Percentiles rank a stretch among this genome's conserved stretches.
Conservation (phyloP, 805 yeast species). For the Yamadazyma endophytica region DNA sequence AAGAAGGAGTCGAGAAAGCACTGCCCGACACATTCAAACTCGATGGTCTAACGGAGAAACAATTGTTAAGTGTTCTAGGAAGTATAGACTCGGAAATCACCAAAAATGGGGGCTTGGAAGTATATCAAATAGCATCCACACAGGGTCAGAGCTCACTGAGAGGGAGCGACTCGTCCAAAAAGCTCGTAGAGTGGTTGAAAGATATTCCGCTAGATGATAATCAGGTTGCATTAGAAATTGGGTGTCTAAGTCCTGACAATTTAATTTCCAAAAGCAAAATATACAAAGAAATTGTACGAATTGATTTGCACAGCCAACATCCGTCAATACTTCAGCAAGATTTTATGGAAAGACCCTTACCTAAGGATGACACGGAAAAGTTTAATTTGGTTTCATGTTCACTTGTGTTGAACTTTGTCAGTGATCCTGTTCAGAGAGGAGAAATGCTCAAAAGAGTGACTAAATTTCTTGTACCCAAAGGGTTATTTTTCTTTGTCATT, state of each 20-base stretch:
- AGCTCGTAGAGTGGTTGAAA: conserved; percentile 68
- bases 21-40: conserved; percentile 3
- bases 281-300: conserved; percentile 52
- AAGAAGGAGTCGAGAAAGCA: conserved; percentile 4
- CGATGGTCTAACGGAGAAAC: conserved; percentile 6
- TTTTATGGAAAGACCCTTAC: conserved; percentile 73
- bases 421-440: conserved; percentile 67
- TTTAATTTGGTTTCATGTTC: conserved; percentile 78
- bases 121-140: conserved; percentile 81
- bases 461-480: conserved; percentile 41
- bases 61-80: conserved; percentile 35
- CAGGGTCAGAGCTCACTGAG: conserved; percentile 73
- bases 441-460: conserved; percentile 65
- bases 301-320: conserved; percentile 79
- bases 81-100: conserved; percentile 59
- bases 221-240: conserved; percentile 68
- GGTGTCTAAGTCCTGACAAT: conserved; percentile 69
- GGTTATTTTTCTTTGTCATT: conserved; percentile 54
- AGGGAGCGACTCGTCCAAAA: conserved; percentile 91
- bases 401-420: conserved; percentile 83
- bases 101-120: conserved; percentile 68
- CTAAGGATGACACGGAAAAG: conserved; percentile 38
- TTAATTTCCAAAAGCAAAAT: conserved; percentile 56
- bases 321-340: conserved; percentile 73
- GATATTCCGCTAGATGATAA: conserved; percentile 6